Evolutionary conservation across 768 basidiomycete species (phyloP).

Genomic region (Omphalotus guepiniiformis): DNA sequence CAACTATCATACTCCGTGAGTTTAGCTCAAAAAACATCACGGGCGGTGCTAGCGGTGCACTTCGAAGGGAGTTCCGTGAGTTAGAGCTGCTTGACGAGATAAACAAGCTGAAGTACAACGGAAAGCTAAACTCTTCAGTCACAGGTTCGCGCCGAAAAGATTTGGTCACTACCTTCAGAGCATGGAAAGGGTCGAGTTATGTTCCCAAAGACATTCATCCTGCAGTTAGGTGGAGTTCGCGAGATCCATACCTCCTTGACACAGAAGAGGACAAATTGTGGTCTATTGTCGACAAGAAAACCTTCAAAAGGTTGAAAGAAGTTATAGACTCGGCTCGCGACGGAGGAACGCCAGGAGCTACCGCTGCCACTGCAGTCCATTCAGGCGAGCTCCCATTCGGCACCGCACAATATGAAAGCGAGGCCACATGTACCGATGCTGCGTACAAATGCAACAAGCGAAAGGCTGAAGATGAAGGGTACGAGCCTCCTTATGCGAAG

Average conservation of each 20-base stretch:
- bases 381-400: no score
- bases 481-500: no score
- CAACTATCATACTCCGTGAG: conserved; percentile 18
- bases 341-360: no score
- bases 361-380: no score
- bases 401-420: no score
- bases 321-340: no score
- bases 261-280: not conserved
- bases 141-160: not conserved
- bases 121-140: not conserved
- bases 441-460: no score
- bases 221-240: not conserved
- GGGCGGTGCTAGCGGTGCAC: conserved; percentile 7
- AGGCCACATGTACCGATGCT: no score
- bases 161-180: not conserved
- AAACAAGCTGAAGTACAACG: conserved; percentile 6
- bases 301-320: not conserved
- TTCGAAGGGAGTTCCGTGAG: conserved; percentile 17
- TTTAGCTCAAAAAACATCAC: conserved; percentile 14
- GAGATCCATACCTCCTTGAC: not conserved
- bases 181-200: not conserved
- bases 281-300: conserved; percentile 1
- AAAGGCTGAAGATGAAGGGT: no score
- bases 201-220: not conserved
- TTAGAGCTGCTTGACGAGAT: conserved; percentile 24